Base-by-base conservation (phyloP, 805 yeast genomes). In the Saccharomycopsis synnaedendra region DNA sequence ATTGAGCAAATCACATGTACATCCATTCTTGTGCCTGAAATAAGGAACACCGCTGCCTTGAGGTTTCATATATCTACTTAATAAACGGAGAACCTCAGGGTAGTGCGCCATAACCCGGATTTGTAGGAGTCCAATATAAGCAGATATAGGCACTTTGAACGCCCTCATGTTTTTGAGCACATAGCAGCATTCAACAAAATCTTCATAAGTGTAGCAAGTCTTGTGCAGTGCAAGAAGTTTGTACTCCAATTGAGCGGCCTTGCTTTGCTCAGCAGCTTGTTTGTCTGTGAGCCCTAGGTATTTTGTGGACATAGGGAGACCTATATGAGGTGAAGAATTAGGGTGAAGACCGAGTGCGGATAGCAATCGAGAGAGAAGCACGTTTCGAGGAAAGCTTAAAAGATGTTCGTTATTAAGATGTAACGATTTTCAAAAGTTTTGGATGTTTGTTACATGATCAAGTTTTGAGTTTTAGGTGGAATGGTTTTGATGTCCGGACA, bases 131-230 rank as follows among this genome's bases (percentile, higher is more conserved):
- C 46, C 10, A 19, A 44, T 29, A 30, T 8, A 11, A 27, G 41
- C 39, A 19, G 11, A 30, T 10, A 35, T n/a, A 11, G 45, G 39
- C 29, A 33, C 19, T 27, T 43, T 27, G 5, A 43, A 27, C n/a
- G 10, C 8, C 5, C 3, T 35, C 28, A 43, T 35, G n/a, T 7
- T 8, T 37, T 28, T 39, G 8, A 44, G 5, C 37, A 39, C 19
- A 9, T 30, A 4, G 33, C 47, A 44, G 9, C 27, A 8, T 4
- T 38, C 37, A 5, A 39, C 37, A 39, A 44, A 44, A 4, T 44
- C 47, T 19, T 44, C 38, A n/a, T 27, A 31, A 10, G 31, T 27
- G 28, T 44, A 44, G 27, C 47, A 44, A 32, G 43, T 38, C 33
- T 29, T 28, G 5, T 43, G 44, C 7, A n/a, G 11, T 19, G 37